phyloP scores from a whole-genome alignment of 164 flowering plant genomes.

The Cinnamomum micranthum region DNA sequence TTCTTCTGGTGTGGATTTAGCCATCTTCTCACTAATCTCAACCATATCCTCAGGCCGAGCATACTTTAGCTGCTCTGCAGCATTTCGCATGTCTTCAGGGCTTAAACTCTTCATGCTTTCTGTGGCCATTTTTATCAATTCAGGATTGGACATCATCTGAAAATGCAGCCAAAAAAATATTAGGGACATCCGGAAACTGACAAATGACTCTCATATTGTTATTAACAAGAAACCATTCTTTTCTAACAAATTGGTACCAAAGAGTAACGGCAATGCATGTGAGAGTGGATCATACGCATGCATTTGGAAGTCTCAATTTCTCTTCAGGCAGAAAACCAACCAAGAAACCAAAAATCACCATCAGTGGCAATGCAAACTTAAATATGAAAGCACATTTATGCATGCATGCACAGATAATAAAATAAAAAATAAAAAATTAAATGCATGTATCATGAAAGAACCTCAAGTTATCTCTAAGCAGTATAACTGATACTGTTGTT shows the following conservation, averaged over 20 bases:
- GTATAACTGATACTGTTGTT: no score
- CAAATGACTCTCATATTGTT: not conserved
- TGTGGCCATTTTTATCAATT: constrained; percentile 78
- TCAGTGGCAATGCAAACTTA: no score
- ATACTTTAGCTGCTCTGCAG: constrained; percentile 86
- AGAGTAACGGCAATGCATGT: not conserved
- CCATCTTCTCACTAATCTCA: constrained; percentile 82
- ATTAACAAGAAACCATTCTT: not conserved
- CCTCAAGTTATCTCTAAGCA: no score
- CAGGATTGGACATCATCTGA: constrained; percentile 99
- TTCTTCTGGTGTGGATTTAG: constrained; percentile 83
- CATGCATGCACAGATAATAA: no score
- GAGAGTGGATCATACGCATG: not conserved
- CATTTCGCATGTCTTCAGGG: constrained; percentile 75
- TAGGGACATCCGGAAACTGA: not conserved
- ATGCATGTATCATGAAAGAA: no score
- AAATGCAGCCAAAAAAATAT: not conserved
- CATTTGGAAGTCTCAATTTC: not conserved
- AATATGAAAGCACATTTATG: no score
- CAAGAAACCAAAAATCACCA: no score
- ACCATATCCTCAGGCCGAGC: constrained; percentile 89
- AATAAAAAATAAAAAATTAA: no score
- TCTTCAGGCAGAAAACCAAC: no score
- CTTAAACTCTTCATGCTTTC: constrained; percentile 88
- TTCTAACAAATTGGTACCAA: not conserved